Conservation (phyloP, 164 flowering plant species). For the Stephania cephalantha region DNA sequence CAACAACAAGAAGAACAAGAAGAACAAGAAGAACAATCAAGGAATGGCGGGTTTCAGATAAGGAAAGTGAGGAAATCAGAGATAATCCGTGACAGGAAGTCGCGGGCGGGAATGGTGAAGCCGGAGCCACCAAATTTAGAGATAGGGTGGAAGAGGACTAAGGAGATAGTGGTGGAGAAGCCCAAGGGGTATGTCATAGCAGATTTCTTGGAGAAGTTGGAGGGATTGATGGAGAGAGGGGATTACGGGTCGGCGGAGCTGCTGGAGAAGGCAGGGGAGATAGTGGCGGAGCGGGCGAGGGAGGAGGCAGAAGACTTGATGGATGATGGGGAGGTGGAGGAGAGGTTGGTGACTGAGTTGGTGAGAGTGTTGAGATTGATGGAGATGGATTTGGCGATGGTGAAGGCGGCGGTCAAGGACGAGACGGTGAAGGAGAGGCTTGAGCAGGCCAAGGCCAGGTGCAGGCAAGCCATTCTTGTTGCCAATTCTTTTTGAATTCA, state of each 20-base stretch:
- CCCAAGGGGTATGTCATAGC: constrained; percentile 65
- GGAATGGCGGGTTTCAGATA: constrained; percentile 26
- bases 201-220: constrained; percentile 73
- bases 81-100: constrained; percentile 43
- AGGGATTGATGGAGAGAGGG: constrained; percentile 44
- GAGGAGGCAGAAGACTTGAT: constrained; percentile 80
- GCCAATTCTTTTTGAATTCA: constrained; percentile 61
- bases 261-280: constrained; percentile 66
- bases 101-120: constrained; percentile 26
- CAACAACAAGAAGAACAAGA: constrained; percentile 23
- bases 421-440: constrained; percentile 70
- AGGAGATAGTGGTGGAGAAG: constrained; percentile 53
- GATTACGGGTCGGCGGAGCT: constrained; percentile 62
- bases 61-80: constrained; percentile 54
- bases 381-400: constrained; percentile 93
- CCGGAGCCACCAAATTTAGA: constrained; percentile 71
- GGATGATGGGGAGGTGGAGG: constrained; percentile 83
- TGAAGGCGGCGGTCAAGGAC: constrained; percentile 74
- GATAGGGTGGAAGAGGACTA: constrained; percentile 89
- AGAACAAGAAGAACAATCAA: constrained; percentile 17
- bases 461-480: constrained; percentile 92
- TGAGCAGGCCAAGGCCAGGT: constrained; percentile 71
- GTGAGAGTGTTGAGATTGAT: constrained; percentile 65
- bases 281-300: constrained; percentile 72
- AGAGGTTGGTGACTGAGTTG: constrained; percentile 73